Evolutionary conservation across 257 asterid species (phyloP), one percentile per base, ranked within the genome.

Genomic region (Paraleonurus japonicus): DNA sequence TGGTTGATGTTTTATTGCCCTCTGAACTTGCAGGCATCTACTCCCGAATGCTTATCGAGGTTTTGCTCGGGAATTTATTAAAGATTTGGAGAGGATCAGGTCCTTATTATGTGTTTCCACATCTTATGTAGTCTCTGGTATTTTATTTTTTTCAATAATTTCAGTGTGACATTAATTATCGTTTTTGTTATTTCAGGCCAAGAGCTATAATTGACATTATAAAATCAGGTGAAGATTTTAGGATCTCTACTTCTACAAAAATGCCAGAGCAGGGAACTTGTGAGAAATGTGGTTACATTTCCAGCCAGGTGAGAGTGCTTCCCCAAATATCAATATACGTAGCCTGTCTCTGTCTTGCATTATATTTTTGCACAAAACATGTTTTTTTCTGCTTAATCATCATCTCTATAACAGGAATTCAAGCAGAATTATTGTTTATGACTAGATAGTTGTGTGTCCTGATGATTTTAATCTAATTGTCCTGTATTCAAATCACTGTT

Each of bases 191-290:
- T 70, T 69, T 43, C 45, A 94, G 99, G 84, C 97, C 99, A 9
- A 88, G 92, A 84, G 97, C 96, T 69, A 94, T 94, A 69, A 83
- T 91, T 9, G 97, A 94, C 81, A 94, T 94, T 75, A 94, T 94
- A 66, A 88, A 74, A 81, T 94, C 97, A 5, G 99, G 98, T 22
- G 99, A 94, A 78, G 99, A 91, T 85, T 94, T 94, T 53, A 81
- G 98, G 85, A 91, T 94, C 79, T 90, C 96, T 28, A 86, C 96
- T 69, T 30, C 80, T 39, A 89, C 99, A 47, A 94, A 94, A 79
- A 94, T 91, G 99, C 99, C 99, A 5, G 97, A 89, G 81, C 99
- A 91, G 75, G 97, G 99, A 70, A 94, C 32, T 68, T 94, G 99
- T 63, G 96, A 91, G 72, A 86, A 87, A 74, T 94, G 99, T 75